phyloP scores from a whole-genome alignment of 1,284 basidiomycete genomes.

The Abortiporus biennis region DNA sequence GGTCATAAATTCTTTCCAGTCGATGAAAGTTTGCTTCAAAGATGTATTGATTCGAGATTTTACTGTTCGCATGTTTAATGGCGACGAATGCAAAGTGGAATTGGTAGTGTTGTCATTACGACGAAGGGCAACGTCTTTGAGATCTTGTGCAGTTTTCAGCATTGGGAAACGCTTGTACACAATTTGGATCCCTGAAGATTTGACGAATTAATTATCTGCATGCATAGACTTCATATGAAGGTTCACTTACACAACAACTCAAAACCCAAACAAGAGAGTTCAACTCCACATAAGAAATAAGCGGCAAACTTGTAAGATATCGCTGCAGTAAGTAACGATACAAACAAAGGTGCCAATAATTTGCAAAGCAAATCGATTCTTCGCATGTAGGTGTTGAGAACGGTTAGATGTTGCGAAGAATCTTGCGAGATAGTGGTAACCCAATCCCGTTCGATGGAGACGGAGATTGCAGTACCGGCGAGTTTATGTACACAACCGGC shows the following conservation, averaged over 20 bases:
- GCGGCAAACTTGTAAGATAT: slow-evolving; percentile 19
- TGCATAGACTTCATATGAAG: neutral
- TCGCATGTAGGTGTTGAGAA: slow-evolving; percentile 35
- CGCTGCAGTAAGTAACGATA: slow-evolving; percentile 40
- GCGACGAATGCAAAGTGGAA: no score
- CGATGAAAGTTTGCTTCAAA: slow-evolving; percentile 9
- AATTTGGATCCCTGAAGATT: slow-evolving; percentile 21
- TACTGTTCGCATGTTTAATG: neutral
- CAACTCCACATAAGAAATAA: slow-evolving; percentile 25
- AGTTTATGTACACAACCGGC: slow-evolving; percentile 36
- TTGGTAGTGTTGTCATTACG: no score
- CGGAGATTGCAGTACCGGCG: slow-evolving; percentile 38
- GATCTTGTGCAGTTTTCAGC: slow-evolving; percentile 20
- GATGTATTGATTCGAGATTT: neutral
- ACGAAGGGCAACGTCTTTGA: no score
- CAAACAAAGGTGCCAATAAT: slow-evolving; percentile 48
- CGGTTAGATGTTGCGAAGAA: slow-evolving; percentile 25
- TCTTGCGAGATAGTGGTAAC: slow-evolving; percentile 35
- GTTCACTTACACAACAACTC: slow-evolving; percentile 22
- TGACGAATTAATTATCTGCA: neutral
- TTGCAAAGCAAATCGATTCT: slow-evolving; percentile 51
- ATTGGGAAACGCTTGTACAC: slow-evolving; percentile 29
- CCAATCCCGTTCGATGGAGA: slow-evolving; percentile 57
- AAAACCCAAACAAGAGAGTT: slow-evolving; percentile 27
- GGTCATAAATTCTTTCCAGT: slow-evolving; percentile 40